Evolutionary conservation across 2,329 filamentous ascomycete genomes (phyloP), one percentile per base, ranked within the genome.

Genomic region (Hypoxylon sp.): DNA sequence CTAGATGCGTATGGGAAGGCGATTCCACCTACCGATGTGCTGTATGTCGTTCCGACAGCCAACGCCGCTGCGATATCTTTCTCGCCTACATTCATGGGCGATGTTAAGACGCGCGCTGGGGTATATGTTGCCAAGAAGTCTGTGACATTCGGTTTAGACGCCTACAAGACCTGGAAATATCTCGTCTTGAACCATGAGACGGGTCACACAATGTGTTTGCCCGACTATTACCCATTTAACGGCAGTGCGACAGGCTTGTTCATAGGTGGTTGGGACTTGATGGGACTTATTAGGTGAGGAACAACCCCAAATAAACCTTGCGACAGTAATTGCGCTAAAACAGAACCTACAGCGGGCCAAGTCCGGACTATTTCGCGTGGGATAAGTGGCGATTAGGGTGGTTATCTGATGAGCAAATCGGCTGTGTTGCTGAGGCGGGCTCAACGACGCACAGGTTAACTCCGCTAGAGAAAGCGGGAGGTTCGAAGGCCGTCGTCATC

Each of bases 351-450:
- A 73, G 69, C 55, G 79, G 78, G 1, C 75, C 73, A 1, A 76
- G 73, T 11, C 79, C 78, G 13, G 79, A 81, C 37, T 81, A 76
- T 54, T 80, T 81, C 35, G 77, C 77, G 2, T 81, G 80, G 79
- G 75, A 81, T 60, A 80, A 81, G 71, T 81, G 79, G 79, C 72
- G 78, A 32, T 69, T 81, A 24, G 79, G 79, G 17, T 81, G 80
- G 80, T 62, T 81, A 4, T 55, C 62, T 0, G 79, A 81, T 24
- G 62, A 71, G 1, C 73, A 77, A 31, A 21, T 81, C 17, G 77
- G 77, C n/a, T 81, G 80, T 52, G 63, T 80, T 17, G 52, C 68
- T 1, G 55, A 57, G 0, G 21, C 52, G 2, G 75, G 74, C 2
- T 75, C 69, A 2, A 80, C 62, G 2, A 71, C 72, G 8, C 79